phyloP scores from a whole-genome alignment of 257 asterid genomes.

The Solanum okadae region DNA sequence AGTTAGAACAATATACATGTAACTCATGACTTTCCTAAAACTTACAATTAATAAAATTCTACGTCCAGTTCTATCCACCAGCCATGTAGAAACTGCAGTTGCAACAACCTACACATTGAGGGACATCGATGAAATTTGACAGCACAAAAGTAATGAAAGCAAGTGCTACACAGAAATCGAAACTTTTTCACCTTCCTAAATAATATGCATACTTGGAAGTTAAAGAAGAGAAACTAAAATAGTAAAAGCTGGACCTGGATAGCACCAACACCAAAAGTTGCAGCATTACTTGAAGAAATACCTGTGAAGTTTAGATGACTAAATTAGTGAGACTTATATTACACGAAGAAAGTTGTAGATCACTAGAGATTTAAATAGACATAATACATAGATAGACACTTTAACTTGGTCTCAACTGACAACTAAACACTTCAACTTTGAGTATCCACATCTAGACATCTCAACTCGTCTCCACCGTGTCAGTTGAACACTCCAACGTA shows the following conservation, averaged over 20 bases:
- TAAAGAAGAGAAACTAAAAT: not conserved
- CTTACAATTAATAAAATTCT: slow-evolving; percentile 74
- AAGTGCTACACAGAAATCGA: not conserved
- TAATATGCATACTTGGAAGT: not conserved
- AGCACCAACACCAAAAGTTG: slow-evolving; percentile 73
- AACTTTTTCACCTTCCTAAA: not conserved
- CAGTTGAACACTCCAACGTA: not conserved
- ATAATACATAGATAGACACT: not conserved
- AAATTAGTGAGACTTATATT: not conserved
- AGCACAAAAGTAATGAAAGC: not conserved
- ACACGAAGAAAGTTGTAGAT: not conserved
- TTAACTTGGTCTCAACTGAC: not conserved
- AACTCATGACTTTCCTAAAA: not conserved
- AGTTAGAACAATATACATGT: not conserved
- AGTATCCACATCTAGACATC: not conserved
- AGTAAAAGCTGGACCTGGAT: slow-evolving; percentile 50
- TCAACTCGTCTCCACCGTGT: not conserved
- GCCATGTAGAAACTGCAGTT: slow-evolving; percentile 75
- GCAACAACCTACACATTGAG: slow-evolving; percentile 61
- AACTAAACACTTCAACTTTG: not conserved
- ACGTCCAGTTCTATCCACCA: slow-evolving; percentile 88
- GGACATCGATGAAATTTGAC: not conserved
- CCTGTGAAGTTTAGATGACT: slow-evolving; percentile 34
- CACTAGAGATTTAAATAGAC: not conserved
- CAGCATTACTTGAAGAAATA: slow-evolving; percentile 68